These are phyloP conservation scores for Kingdonia uniflora DNA, from an alignment of 164 flowering plant genomes.

Conservation along the genomic window DNA sequence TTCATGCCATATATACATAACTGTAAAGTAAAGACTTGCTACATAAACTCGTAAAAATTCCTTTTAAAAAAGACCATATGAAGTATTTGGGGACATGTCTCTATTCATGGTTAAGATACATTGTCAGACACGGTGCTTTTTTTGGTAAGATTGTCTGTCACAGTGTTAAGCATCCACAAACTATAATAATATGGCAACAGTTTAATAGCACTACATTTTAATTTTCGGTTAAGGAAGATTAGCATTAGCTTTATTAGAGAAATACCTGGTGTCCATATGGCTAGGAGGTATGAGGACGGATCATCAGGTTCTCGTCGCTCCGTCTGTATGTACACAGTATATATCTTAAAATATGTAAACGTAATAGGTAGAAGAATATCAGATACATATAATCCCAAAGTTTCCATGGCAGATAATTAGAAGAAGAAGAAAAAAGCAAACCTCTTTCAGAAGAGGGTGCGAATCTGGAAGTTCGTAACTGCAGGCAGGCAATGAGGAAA, in stretches of 20 bases:
- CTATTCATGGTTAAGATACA: no score
- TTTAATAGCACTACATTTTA: no score
- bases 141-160: no score
- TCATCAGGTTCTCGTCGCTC: conserved; percentile 81
- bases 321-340: conserved; percentile 28
- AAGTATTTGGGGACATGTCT: no score
- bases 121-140: no score
- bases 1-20: no score
- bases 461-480: conserved; percentile 96
- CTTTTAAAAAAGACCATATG: no score
- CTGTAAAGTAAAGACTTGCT: no score
- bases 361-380: neutral
- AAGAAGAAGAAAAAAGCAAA: conserved; percentile 24
- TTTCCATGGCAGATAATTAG: neutral
- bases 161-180: no score
- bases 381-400: neutral
- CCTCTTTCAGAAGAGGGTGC: conserved; percentile 78
- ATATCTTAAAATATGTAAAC: conserved; percentile 1
- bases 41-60: no score
- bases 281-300: conserved; percentile 79
- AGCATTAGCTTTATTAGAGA: neutral
- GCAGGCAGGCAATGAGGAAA: conserved; percentile 23
- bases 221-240: no score
- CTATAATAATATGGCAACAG: no score
- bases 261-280: conserved; percentile 96